Evolutionary conservation across 768 basidiomycete species (phyloP), one percentile per base, ranked within the genome.

Genomic region (Tricholoma sp.): DNA sequence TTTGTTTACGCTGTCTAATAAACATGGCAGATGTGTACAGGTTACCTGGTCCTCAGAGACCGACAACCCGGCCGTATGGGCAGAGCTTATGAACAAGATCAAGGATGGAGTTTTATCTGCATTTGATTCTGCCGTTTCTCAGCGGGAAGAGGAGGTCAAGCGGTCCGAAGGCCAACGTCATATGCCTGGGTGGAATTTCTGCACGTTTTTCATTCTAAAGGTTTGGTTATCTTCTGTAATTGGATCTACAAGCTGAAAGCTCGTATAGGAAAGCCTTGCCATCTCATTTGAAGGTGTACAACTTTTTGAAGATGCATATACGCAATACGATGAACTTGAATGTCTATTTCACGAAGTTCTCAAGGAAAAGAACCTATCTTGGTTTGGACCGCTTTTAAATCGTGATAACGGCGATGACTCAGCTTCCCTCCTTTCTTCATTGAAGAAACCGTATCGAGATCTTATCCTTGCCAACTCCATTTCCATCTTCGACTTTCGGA

Each of bases 141-240:
- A 85, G 57, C 80, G 93, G 14, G 92, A 95, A 66, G 97, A 98
- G 46, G 94, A 97, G 59, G 88, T 98, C 3, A 87, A 81, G 64
- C 83, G 92, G 35, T 92, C 91, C 0, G 96, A 99, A 66, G 80
- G 84, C 50, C 92, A 98, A 70, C 81, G 91, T 55, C 82, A 88
- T 64, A 90, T 94, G 84, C 93, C 94, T 1, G 96, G 97, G 8
- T 99, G 97, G 97, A 97, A 97, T 67, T 99, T 97, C 68, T 95
- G 94, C 69, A 94, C 90, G 0, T 98, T 95, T 76, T 98, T 98
- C 71, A 84, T 94, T 52, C 77, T 95, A 35, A 99, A 98, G 85
- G 96, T 93, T 57, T 54, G 54, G 56, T 37, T 45, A 53, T 24
- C 22, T 29, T 27, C 41, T 34, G 50, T 52, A 37, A 49, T 50